Evolutionary conservation across 73 alveolate genomes (phyloP), one percentile per base, ranked within the genome.

Genomic region (Stentor roeselii): DNA sequence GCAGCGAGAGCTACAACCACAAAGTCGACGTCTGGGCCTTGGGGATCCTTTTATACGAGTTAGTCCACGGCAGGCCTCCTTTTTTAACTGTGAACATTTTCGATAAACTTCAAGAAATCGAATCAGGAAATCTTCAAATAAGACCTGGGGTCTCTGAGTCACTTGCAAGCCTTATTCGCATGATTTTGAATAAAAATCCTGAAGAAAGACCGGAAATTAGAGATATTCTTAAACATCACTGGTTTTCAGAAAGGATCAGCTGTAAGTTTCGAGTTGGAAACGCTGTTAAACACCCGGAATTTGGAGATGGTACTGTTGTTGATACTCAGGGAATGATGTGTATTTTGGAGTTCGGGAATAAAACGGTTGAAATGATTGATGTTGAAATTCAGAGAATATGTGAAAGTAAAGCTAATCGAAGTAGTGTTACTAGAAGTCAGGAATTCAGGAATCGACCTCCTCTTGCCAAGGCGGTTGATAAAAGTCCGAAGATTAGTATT

Each of bases 11-110:
- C 3, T 93, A 96, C 67, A 93, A 92, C 83, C 91, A 93, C 61
- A 82, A 95, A 50, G 88, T 95, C 14, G 99, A 96, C 86, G 82
- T 94, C n/a, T 96, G 99, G 98, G 86, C 94, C 30, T 78, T 96
- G 34, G 99, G 99, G 11, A 85, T 96, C 11, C 92, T 96, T 38
- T 93, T 96, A 3, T 96, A 90, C 91, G 99, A 96, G 85, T 60
- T 96, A 75, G 76, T 91, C 35, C 98, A 95, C 75, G 99, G 99
- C 2, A 42, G 86, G 42, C 93, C 98, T 3, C 99, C 99, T 3
- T 96, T 95, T 84, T 75, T 36, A 39, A 21, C 74, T n/a, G 0
- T 27, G 6, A 11, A 6, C 6, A 6, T 50, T 50, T 50, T 50
- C 21, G 67, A 50, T 50, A 50, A 50, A 21, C 21, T 50, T 50